Evolutionary conservation across 768 basidiomycete genomes (phyloP), one percentile per base, ranked within the genome.

Genomic region (Lentinula boryana): DNA sequence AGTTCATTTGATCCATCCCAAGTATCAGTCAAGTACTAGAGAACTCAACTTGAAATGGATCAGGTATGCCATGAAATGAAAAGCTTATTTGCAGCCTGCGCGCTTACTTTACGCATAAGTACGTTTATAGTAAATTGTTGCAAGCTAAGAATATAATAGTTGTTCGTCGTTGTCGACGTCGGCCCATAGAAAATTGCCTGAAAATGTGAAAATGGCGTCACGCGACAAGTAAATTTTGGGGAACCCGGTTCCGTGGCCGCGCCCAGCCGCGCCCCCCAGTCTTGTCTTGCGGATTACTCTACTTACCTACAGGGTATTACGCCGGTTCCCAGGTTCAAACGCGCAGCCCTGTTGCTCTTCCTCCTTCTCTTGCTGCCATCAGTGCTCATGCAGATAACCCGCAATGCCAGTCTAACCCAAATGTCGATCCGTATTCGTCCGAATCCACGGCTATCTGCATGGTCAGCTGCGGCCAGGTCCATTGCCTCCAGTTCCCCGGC

Each of bases 31-130:
- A 48, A n/a, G 15, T 58, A 6, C 9, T 8, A 9, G 10, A 41
- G 5, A 21, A 31, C 27, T 60, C 12, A 27, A 50, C 32, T 62
- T 60, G 18, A 21, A 31, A 16, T 15, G 43, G 12, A 32, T 8
- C 41, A 68, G 68, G 68, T 68, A 68, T 59, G 68, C 66, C 18
- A 59, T 68, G 52, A 65, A 62, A 64, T 68, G 35, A 60, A 43
- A 23, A 44, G 9, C 27, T 27, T 27, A 3, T 27, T 27, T 27
- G 27, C 27, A 27, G 27, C 3, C 27, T 27, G 27, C 27, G 27
- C 27, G 27, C 27, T 27, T 27, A 27, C 27, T 27, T 27, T 3
- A 27, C 3, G 27, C 27, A 27, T 27, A 27, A 27, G 27, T 27
- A 27, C 27, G 27, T 27, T 27, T 27, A 27, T 27, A 27, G 27